Conservation (phyloP, 306 rosid species). For the Dalbergia cultrata region DNA sequence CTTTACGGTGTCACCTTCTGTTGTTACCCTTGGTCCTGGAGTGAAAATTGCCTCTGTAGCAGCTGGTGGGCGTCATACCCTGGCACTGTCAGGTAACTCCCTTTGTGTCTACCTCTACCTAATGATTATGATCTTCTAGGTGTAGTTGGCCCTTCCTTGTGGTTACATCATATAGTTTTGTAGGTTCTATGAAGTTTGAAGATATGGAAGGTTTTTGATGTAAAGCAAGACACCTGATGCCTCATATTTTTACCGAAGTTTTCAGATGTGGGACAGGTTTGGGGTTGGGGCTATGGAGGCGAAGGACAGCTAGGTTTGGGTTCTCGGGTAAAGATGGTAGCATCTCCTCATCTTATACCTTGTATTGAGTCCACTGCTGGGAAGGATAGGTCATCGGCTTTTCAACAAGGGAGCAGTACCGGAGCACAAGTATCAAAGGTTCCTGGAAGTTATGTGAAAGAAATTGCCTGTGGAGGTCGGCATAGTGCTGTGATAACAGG, state of each 20-base stretch:
- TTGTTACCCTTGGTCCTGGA: constrained; percentile 69
- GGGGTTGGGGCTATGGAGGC: constrained; percentile 99
- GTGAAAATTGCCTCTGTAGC: constrained; percentile 79
- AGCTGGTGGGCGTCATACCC: constrained; percentile 90
- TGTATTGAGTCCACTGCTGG: constrained; percentile 71
- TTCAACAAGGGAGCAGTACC: constrained; percentile 54
- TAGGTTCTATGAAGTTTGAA: constrained; percentile 84
- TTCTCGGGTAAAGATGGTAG: constrained; percentile 83
- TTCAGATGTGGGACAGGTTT: constrained; percentile 99
- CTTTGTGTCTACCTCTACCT: constrained; percentile 36
- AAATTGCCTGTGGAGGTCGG: constrained; percentile 95
- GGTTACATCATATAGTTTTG: constrained; percentile 85
- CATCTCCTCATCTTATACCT: constrained; percentile 83
- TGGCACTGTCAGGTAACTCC: constrained; percentile 86
- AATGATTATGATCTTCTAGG: constrained; percentile 51
- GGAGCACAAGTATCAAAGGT: constrained; percentile 60
- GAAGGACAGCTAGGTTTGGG: constrained; percentile 99
- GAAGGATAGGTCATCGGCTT: constrained; percentile 62
- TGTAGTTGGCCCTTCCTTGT: constrained; percentile 62
- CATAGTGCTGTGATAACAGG: constrained; percentile 89
- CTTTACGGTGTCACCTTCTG: constrained; percentile 69
- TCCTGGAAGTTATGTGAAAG: constrained; percentile 73
- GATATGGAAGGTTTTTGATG: constrained; percentile 90
- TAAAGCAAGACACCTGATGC: constrained; percentile 85
- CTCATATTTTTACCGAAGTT: constrained; percentile 84